A percentile compares a stretch with the other conserved stretches of the same genome.
These are phyloP conservation scores for Solanum pimpinellifolium DNA, from an alignment of 257 asterid species.

Conservation along the genomic window DNA sequence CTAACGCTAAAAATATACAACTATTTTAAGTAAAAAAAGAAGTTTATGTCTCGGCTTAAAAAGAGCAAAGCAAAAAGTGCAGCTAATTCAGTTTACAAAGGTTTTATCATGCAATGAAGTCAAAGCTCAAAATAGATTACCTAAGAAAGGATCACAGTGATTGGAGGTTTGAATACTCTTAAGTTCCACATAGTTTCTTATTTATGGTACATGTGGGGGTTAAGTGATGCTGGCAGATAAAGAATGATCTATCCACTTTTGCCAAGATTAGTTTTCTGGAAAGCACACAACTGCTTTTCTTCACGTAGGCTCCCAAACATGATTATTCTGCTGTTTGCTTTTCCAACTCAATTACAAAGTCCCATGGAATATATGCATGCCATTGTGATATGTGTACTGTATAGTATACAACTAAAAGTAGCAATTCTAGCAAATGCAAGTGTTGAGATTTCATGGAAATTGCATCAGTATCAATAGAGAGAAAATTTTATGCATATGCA, in stretches of 20 bases:
- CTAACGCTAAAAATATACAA: neutral
- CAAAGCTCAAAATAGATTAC: neutral
- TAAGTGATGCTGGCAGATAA: neutral
- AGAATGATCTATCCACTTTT: neutral
- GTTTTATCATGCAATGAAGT: neutral
- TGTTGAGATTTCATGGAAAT: neutral
- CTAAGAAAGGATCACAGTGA: neutral
- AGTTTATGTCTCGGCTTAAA: neutral
- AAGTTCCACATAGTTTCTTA: neutral
- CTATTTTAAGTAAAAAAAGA: neutral
- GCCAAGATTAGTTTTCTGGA: neutral
- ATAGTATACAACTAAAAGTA: neutral
- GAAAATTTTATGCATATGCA: neutral
- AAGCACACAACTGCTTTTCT: neutral
- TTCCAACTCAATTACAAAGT: neutral
- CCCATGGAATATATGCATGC: neutral
- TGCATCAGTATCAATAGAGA: neutral
- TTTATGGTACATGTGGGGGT: neutral
- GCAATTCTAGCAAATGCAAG: neutral
- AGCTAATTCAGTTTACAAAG: neutral
- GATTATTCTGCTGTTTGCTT: neutral
- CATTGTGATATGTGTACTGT: neutral
- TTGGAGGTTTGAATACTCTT: neutral
- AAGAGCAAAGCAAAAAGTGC: neutral
- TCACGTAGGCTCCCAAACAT: neutral